Evolutionary conservation across 352 stramenopile genomes (phyloP).

Genomic region (Pythium biforme): DNA sequence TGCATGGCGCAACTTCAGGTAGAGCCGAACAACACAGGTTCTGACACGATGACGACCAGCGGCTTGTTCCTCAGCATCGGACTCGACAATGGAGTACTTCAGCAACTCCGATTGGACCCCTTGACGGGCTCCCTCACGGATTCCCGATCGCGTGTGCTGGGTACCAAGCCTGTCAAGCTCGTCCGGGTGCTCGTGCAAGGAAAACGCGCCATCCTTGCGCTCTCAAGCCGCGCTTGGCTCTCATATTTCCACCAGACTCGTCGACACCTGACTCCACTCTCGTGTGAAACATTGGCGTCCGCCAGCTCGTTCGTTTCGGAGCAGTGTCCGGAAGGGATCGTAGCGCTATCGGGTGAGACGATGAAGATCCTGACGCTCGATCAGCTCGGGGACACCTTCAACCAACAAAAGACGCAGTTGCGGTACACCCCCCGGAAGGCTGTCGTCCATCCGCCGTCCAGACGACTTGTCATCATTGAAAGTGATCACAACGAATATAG

Average conservation of each 20-base stretch:
- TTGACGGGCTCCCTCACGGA: slow-evolving; percentile 84
- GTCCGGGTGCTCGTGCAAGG: slow-evolving; percentile 91
- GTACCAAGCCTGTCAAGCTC: slow-evolving; percentile 93
- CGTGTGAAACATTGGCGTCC: slow-evolving; percentile 94
- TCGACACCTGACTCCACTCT: slow-evolving; percentile 93
- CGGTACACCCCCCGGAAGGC: slow-evolving; percentile 97
- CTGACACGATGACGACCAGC: slow-evolving; percentile 56
- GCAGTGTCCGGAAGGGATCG: slow-evolving; percentile 95
- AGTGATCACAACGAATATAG: slow-evolving; percentile 97
- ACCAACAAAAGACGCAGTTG: slow-evolving; percentile 94
- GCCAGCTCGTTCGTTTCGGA: slow-evolving; percentile 96
- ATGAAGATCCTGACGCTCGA: slow-evolving; percentile 98
- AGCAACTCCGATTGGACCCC: slow-evolving; percentile 90
- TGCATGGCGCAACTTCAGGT: slow-evolving; percentile 79
- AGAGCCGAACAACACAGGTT: slow-evolving; percentile 51
- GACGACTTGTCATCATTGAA: slow-evolving; percentile 96
- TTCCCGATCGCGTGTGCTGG: slow-evolving; percentile 93
- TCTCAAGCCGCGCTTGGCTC: slow-evolving; percentile 96
- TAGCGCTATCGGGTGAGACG: slow-evolving; percentile 93
- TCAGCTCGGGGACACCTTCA: slow-evolving; percentile 95
- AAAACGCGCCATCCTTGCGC: slow-evolving; percentile 90
- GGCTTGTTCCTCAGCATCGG: slow-evolving; percentile 85
- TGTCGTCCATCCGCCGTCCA: slow-evolving; percentile 84
- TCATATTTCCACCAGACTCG: slow-evolving; percentile 91
- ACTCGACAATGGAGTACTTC: slow-evolving; percentile 95